Evolutionary conservation across 352 stramenopile species (phyloP), one percentile per base, ranked within the genome.

Genomic region (Globisporangium apiculatum): DNA sequence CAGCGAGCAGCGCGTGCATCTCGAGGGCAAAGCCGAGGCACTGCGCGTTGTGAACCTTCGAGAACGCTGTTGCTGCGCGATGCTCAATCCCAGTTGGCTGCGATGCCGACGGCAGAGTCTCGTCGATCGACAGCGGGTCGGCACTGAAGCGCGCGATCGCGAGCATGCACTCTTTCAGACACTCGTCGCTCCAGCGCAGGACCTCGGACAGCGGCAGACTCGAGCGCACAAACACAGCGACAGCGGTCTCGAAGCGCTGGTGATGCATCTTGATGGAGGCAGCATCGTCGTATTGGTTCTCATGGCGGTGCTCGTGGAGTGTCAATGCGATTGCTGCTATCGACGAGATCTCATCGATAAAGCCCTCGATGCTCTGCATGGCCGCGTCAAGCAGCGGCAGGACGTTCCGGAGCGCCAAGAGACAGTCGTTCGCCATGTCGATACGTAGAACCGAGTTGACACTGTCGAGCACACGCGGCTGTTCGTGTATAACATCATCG

Each of bases 11-110:
- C 7, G 69, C 69, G 51, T 89, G 88, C 11, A 66, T 64, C 8
- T 77, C 47, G 12, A 92, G 61, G 0, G 76, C 68, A 50, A 89
- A 91, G n/a, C 72, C 66, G 5, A 84, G 65, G 37, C 73, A 83
- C 3, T 68, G 18, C 51, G 62, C 55, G 7, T 53, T 43, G 8
- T 73, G 67, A 11, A 41, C 43, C 24, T 14, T 35, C 2, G 15
- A 5, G 15, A 12, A 36, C 14, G 8, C 4, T 7, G 4, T 46
- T 14, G 8, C 31, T 38, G 4, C 9, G 9, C 47, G 10, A 31
- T 55, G 24, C 24, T 31, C 24, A 31, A 31, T 31, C 24, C 24
- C 60, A 11, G 60, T 38, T 17, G 48, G 55, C 46, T 47, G 42
- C 11, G 11, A 47, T n/a, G 42, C 11, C 42, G 24, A 31, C 24